Percentiles rank a stretch among this genome's conserved stretches.
Conservation (phyloP, 2,329 filamentous ascomycete species). For the Mollisia scopiformis region DNA sequence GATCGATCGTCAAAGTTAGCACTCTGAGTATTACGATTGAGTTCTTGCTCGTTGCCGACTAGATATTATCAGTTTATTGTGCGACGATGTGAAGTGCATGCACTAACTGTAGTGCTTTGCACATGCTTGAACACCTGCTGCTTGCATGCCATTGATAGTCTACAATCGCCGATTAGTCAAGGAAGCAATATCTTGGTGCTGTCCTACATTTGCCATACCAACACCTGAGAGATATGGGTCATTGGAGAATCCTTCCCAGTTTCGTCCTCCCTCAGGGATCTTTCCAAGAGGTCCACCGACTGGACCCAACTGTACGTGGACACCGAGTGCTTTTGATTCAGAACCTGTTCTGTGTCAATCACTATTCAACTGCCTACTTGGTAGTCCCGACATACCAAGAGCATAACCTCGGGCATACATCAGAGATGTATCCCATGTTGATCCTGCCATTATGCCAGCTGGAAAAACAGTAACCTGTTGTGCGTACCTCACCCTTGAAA, state of each 20-base stretch:
- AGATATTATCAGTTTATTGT: slow-evolving; percentile 29
- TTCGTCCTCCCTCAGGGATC: slow-evolving; percentile 71
- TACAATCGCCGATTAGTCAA: slow-evolving; percentile 35
- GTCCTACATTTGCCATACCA: slow-evolving; percentile 52
- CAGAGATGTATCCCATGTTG: slow-evolving; percentile 78
- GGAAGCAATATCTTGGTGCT: background rate
- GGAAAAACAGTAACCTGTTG: slow-evolving; percentile 77
- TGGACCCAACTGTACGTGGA: slow-evolving; percentile 77
- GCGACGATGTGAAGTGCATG: slow-evolving; percentile 29
- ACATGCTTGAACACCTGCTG: slow-evolving; percentile 52
- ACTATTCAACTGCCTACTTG: background rate
- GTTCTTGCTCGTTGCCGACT: slow-evolving; percentile 72
- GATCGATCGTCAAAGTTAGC: slow-evolving; percentile 66
- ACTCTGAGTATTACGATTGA: slow-evolving; percentile 54
- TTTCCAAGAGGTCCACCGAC: slow-evolving; percentile 77
- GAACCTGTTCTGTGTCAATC: slow-evolving; percentile 54
- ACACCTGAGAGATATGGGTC: slow-evolving; percentile 76
- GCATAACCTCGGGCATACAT: slow-evolving; percentile 71
- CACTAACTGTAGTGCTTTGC: slow-evolving; percentile 58
- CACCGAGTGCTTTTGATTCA: slow-evolving; percentile 70
- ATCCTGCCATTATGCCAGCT: slow-evolving; percentile 76
- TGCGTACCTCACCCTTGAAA: slow-evolving; percentile 60
- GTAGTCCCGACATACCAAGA: slow-evolving; percentile 53
- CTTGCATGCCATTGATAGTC: slow-evolving; percentile 62
- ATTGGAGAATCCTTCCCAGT: slow-evolving; percentile 82